These are phyloP conservation scores for Aspergillus awamori DNA, from an alignment of 2,329 filamentous ascomycete species.

Conservation along the genomic window DNA sequence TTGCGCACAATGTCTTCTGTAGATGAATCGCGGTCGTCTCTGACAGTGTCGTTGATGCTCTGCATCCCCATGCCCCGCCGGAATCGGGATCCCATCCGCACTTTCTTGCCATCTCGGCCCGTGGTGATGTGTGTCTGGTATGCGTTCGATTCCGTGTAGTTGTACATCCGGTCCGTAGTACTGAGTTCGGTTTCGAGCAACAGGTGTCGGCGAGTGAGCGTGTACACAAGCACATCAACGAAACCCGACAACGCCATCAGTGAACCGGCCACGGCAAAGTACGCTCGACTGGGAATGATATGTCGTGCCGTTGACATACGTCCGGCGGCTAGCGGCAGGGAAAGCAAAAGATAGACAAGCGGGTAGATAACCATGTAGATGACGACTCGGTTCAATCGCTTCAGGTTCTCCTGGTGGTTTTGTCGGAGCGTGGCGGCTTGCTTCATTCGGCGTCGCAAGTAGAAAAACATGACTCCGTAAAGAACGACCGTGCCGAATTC, in stretches of 20 bases:
- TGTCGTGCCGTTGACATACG: slow-evolving; percentile 44
- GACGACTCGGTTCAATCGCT: slow-evolving; percentile 44
- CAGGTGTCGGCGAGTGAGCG: slow-evolving; percentile 58
- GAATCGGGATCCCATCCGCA: slow-evolving; percentile 23
- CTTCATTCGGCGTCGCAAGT: slow-evolving; percentile 49
- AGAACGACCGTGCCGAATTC: slow-evolving; percentile 56
- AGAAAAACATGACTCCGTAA: slow-evolving; percentile 53
- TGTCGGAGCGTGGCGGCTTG: slow-evolving; percentile 36
- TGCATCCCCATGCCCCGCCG: slow-evolving; percentile 27
- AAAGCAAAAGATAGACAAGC: slow-evolving; percentile 60
- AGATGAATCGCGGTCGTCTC: slow-evolving; percentile 44
- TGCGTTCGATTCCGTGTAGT: slow-evolving; percentile 32
- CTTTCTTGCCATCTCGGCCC: slow-evolving; percentile 18
- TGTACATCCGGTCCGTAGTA: slow-evolving; percentile 28
- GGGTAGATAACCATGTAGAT: slow-evolving; percentile 51
- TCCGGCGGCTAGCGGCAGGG: slow-evolving; percentile 62
- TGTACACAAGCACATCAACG: slow-evolving; percentile 62
- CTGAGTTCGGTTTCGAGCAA: slow-evolving; percentile 53
- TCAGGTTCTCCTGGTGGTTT: slow-evolving; percentile 37
- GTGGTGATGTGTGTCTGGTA: slow-evolving; percentile 35
- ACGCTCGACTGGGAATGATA: slow-evolving; percentile 40
- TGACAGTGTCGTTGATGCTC: slow-evolving; percentile 20
- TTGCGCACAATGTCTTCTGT: slow-evolving; percentile 47
- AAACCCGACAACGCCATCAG: slow-evolving; percentile 61
- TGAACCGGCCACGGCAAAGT: slow-evolving; percentile 55